Evolutionary conservation across 78 protist species (phyloP), one percentile per base, ranked within the genome.

Genomic region (Chrysochromulina parva): DNA sequence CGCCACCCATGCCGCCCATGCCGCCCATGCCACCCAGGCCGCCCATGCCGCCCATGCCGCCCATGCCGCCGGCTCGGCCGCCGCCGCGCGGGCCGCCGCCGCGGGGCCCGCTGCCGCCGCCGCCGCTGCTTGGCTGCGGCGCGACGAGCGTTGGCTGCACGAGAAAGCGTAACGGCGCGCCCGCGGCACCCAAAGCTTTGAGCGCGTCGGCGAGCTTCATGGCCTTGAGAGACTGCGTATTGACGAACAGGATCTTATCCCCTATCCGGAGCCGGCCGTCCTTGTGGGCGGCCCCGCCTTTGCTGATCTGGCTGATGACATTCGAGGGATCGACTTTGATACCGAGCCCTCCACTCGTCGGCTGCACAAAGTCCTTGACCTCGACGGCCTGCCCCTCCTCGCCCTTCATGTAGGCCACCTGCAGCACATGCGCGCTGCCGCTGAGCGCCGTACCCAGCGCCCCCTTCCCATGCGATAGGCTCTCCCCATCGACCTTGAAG

Each of bases 311-410:
- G 73, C 11, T 26, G 26, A 66, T 66, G 7, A 14, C 73, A 7
- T 66, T 66, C 73, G 19, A 55, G 14, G n/a, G 13, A 4, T 24
- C 47, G 55, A 38, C 80, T 14, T 52, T 16, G 6, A 5, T 3
- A 4, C 17, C n/a, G 5, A 7, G n/a, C n/a, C 47, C 14, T 38
- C 80, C 55, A 71, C 52, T 13, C 9, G 47, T 3, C 6, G 17
- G n/a, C 80, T 52, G 52, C 52, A 10, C 22, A 14, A 38, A 13
- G 24, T 14, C 62, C 62, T 58, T 14, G 24, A 58, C 62, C 52
- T 71, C 80, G 7, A 71, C 5, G 52, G 80, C 80, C 52, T 71
- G 80, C 16, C 80, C 80, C 53, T 71, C 80, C 80, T 38, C 80
- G 20, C 80, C 80, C 52, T 38, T 24, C 47, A 71, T 38, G 52